These are phyloP conservation scores for Dictyostelium firmibasis DNA, from an alignment of 78 protist genomes.

Conservation along the genomic window DNA sequence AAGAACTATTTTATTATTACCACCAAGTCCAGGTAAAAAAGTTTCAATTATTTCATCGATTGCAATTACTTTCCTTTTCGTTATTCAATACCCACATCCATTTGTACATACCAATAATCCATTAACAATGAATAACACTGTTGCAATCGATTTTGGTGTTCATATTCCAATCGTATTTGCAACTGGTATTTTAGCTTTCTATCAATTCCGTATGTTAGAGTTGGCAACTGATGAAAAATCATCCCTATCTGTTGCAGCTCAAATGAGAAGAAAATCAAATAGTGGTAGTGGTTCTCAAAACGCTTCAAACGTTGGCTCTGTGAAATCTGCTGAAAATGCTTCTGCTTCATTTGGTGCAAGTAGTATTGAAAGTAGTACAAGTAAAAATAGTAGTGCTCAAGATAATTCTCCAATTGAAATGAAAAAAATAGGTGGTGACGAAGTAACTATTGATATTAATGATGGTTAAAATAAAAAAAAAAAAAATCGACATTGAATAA, in stretches of 20 bases:
- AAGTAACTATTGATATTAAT: not conserved
- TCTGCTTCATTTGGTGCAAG: not conserved
- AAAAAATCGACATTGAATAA: not conserved
- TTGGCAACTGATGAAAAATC: conserved; percentile 72
- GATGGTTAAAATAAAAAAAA: not conserved
- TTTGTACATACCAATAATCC: not conserved
- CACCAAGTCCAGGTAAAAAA: conserved; percentile 39
- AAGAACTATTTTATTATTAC: conserved; percentile 27
- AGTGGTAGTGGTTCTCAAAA: not conserved
- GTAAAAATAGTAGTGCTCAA: not conserved
- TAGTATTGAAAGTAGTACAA: not conserved
- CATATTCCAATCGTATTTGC: conserved; percentile 73
- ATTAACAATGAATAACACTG: not conserved
- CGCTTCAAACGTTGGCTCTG: not conserved
- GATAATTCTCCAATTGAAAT: not conserved
- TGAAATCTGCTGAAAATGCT: not conserved
- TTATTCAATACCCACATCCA: conserved; percentile 71
- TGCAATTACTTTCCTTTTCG: conserved; percentile 39
- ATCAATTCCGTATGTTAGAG: conserved; percentile 76
- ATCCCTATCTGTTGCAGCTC: conserved; percentile 23
- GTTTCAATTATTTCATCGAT: conserved; percentile 37
- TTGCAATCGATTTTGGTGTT: conserved; percentile 41
- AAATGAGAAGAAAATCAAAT: conserved; percentile 36
- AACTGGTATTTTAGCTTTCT: conserved; percentile 56
- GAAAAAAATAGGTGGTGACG: not conserved